A percentile compares a stretch with the other conserved stretches of the same genome.
These are phyloP conservation scores for Aureobasidium lini DNA, from an alignment of 2,329 filamentous ascomycete genomes.

Conservation along the genomic window DNA sequence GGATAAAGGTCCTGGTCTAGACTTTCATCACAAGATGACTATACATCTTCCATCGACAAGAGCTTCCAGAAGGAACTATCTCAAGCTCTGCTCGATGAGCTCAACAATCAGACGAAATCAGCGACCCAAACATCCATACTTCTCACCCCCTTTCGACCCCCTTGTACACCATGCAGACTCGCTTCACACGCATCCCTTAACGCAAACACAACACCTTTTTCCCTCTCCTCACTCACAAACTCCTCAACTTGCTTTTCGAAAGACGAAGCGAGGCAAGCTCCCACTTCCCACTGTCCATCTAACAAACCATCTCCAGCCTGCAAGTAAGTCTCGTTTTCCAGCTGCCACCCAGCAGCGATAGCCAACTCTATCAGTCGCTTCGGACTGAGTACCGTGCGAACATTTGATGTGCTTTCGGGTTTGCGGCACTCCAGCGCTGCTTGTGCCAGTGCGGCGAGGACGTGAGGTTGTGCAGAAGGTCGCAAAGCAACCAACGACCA, in stretches of 20 bases:
- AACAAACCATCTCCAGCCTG: conserved; percentile 31
- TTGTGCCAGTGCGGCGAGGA: conserved; percentile 46
- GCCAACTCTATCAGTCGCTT: conserved; percentile 33
- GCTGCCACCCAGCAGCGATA: conserved; percentile 30
- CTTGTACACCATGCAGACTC: background rate
- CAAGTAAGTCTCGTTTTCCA: conserved; percentile 29
- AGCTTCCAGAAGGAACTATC: no score
- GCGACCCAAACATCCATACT: conserved; percentile 9
- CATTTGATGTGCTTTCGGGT: conserved; percentile 35
- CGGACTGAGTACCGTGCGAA: conserved; percentile 41
- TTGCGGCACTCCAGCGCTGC: conserved; percentile 25
- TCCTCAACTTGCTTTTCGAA: background rate
- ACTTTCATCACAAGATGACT: no score
- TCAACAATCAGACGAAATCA: background rate
- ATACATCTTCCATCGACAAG: no score
- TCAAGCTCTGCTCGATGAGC: no score
- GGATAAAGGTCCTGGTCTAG: no score
- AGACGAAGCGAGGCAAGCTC: conserved; percentile 15
- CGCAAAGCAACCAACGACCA: conserved; percentile 38
- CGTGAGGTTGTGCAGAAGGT: conserved; percentile 39
- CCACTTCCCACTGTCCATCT: conserved; percentile 44
- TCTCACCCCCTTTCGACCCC: background rate
- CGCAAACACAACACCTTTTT: background rate
- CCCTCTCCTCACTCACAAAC: background rate
- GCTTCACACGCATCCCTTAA: conserved; percentile 3